Percentiles rank a stretch among this genome's conserved stretches.
These are phyloP conservation scores for Cinchona pubescens DNA, from an alignment of 257 asterid genomes.

Conservation along the genomic window DNA sequence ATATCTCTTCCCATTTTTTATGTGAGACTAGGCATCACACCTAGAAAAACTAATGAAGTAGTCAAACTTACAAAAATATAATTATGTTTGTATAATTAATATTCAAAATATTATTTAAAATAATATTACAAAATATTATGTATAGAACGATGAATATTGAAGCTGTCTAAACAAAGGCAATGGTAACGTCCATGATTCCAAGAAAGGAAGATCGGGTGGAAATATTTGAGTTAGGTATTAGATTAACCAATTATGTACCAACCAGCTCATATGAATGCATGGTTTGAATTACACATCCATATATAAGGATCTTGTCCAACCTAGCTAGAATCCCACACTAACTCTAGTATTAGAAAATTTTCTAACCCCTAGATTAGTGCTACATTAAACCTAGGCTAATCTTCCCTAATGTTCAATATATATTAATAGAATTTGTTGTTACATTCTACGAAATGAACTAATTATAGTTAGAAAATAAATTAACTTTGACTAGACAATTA, in stretches of 20 bases:
- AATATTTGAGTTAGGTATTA: too few relatives aligned
- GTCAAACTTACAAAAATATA: too few relatives aligned
- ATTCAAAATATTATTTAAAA: too few relatives aligned
- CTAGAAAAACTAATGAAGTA: too few relatives aligned
- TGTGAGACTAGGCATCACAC: too few relatives aligned
- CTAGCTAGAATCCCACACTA: background rate
- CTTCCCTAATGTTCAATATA: background rate
- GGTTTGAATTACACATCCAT: background rate
- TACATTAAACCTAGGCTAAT: background rate
- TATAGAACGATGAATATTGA: too few relatives aligned
- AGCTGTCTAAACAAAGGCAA: too few relatives aligned
- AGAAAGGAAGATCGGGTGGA: background rate
- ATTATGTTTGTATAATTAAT: too few relatives aligned
- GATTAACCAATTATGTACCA: background rate
- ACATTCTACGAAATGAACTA: background rate
- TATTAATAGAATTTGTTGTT: background rate
- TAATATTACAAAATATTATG: too few relatives aligned
- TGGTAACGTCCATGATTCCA: background rate
- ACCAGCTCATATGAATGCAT: background rate
- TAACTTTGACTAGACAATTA: background rate
- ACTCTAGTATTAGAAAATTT: background rate
- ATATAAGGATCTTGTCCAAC: conserved; percentile 8
- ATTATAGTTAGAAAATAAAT: background rate
- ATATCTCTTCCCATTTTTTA: too few relatives aligned
- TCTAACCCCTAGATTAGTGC: background rate